Conservation (phyloP, 176 grass and related monocot species). For the Bromus sterilis region DNA sequence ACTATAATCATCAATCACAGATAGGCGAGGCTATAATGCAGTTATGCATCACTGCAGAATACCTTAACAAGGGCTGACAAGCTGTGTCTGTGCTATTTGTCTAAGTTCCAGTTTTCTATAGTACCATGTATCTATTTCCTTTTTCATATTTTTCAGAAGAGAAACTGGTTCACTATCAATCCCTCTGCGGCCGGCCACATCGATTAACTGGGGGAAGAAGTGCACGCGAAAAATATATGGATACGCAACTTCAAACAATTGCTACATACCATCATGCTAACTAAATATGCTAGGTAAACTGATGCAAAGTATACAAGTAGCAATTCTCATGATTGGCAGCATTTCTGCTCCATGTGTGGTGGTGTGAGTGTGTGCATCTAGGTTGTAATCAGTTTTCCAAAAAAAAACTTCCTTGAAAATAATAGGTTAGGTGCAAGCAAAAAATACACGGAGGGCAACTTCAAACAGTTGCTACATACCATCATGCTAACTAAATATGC, state of each 20-base stretch:
- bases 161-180: background rate
- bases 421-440: background rate
- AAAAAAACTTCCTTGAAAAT: background rate
- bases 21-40: background rate
- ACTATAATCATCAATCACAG: background rate
- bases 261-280: background rate
- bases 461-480: background rate
- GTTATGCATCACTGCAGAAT: background rate
- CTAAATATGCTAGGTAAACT: background rate
- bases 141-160: background rate
- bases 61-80: background rate
- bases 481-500: background rate
- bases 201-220: background rate
- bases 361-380: background rate
- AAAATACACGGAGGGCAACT: background rate
- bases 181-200: background rate
- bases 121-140: background rate
- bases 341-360: background rate
- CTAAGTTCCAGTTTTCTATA: background rate
- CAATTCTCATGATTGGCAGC: background rate
- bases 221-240: background rate
- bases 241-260: background rate
- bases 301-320: background rate
- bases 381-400: background rate
- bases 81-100: background rate